phyloP scores from a whole-genome alignment of 345 rosid genomes.

The Kernera saxatilis region DNA sequence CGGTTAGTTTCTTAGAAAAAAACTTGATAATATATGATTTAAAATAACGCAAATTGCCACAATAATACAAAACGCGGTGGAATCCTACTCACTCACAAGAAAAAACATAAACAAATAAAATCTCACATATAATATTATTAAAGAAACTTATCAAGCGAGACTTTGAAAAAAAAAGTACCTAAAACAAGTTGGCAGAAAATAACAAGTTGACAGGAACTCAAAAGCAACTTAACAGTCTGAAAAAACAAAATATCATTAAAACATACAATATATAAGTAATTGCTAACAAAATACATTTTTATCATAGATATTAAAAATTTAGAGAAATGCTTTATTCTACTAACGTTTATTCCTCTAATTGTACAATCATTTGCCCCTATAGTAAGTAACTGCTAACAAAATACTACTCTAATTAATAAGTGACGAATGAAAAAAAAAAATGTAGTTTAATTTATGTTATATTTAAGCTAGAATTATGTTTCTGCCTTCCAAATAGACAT shows the following conservation, averaged over 20 bases:
- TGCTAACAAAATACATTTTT: too few relatives aligned
- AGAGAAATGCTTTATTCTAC: too few relatives aligned
- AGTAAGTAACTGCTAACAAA: too few relatives aligned
- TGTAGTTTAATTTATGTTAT: background rate
- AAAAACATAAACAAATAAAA: background rate
- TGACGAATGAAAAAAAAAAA: slow-evolving; percentile 5
- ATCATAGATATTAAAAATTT: too few relatives aligned
- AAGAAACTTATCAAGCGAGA: background rate
- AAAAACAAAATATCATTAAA: slow-evolving; percentile 5
- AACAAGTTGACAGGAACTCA: slow-evolving; percentile 18
- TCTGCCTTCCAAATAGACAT: background rate
- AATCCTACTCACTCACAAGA: slow-evolving; percentile 13
- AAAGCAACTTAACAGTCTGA: slow-evolving; percentile 15
- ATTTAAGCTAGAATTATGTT: background rate
- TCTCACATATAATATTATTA: background rate
- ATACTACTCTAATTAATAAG: too few relatives aligned
- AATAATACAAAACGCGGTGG: slow-evolving; percentile 9
- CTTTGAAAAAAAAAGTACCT: background rate
- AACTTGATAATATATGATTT: background rate
- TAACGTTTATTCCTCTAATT: too few relatives aligned
- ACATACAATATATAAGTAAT: background rate
- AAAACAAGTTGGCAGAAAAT: slow-evolving; percentile 22
- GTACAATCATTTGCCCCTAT: too few relatives aligned
- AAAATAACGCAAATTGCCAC: background rate
- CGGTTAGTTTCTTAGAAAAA: background rate